Base-by-base conservation (phyloP, 371 early-diverging fungal species). In the Lichtheimia ornata region DNA sequence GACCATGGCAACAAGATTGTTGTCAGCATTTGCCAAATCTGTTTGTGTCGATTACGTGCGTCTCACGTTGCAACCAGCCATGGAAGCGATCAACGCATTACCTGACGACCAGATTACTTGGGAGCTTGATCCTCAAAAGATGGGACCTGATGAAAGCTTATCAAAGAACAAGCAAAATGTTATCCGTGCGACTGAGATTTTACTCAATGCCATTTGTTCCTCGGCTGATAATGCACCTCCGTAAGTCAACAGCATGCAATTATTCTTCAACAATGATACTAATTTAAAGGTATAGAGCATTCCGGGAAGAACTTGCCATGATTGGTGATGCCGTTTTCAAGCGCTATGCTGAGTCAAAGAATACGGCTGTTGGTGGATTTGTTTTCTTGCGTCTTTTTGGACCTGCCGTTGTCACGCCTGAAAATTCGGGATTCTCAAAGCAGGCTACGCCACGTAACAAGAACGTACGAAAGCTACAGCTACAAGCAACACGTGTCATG, bases 311-410 rank as follows among this genome's bases (percentile, higher is more conserved):
- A 50, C 93, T 97, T 43, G 73, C 82, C 43, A 71, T 90, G 49
- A 81, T 97, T 40, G 82, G 86, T 45, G 81, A 81, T 53, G 82
- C 91, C n/a, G 97, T 96, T 1, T 84, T 83, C 24, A 71, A 79
- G 27, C 81, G 89, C 4, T 97, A 95, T 75, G 94, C 94, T 0
- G 94, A 92, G 47, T 87, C 95, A 4, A 87, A 84, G 50, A 83
- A 84, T 28, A 90, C 89, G 0, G 94, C 95, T 18, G 95, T 98
- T 0, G 96, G 97, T 53, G 94, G 95, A 0, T 96, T 97, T 65
- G 86, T 98, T 30, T 98, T 97, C 66, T 73, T 98, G 61, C 88
- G 98, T 13, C 90, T 97, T 80, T 84, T 97, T 67, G 93, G 95
- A 56, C 97, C 97, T 2, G 93, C 93, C 0, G 95, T 97, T 56